Evolutionary conservation across 1,284 basidiomycete species (phyloP).

Genomic region (Rhodotorula sp.): DNA sequence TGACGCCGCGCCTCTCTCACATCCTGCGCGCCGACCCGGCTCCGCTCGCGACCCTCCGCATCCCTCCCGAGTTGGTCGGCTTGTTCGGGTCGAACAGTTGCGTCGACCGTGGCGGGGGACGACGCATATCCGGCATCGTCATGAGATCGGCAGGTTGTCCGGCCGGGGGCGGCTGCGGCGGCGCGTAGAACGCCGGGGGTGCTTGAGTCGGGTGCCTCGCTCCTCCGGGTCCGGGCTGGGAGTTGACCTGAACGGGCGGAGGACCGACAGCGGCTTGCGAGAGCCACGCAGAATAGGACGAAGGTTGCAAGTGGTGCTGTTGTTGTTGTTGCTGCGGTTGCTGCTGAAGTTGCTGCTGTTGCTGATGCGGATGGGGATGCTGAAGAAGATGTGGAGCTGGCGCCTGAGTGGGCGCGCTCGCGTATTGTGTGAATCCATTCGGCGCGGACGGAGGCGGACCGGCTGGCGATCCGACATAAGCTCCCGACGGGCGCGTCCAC

Average conservation of each 20-base stretch:
- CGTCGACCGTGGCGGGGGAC: conserved; percentile 35
- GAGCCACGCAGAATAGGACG: conserved; percentile 1
- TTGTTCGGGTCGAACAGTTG: conserved; percentile 38
- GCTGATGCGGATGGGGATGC: too few relatives aligned
- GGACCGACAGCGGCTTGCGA: not conserved
- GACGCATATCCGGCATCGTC: conserved; percentile 27
- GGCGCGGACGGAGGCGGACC: too few relatives aligned
- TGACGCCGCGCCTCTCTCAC: too few relatives aligned
- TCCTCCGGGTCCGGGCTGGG: not conserved
- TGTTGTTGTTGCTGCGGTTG: too few relatives aligned
- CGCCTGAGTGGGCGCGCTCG: too few relatives aligned
- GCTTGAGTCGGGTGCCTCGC: not conserved
- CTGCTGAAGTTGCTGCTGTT: too few relatives aligned
- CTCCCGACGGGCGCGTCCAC: too few relatives aligned
- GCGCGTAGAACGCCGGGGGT: not conserved
- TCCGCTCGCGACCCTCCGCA: conserved; percentile 8
- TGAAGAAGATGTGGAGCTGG: too few relatives aligned
- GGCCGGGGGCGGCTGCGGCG: not conserved
- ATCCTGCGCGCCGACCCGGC: not conserved
- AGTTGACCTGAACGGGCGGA: not conserved
- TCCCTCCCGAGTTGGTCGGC: conserved; percentile 1
- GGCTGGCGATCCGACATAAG: too few relatives aligned
- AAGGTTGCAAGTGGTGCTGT: not conserved
- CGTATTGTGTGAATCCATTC: too few relatives aligned
- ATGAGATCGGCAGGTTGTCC: conserved; percentile 6